Evolutionary conservation across 1,284 basidiomycete species (phyloP).

Genomic region (Meripilus lineatus): DNA sequence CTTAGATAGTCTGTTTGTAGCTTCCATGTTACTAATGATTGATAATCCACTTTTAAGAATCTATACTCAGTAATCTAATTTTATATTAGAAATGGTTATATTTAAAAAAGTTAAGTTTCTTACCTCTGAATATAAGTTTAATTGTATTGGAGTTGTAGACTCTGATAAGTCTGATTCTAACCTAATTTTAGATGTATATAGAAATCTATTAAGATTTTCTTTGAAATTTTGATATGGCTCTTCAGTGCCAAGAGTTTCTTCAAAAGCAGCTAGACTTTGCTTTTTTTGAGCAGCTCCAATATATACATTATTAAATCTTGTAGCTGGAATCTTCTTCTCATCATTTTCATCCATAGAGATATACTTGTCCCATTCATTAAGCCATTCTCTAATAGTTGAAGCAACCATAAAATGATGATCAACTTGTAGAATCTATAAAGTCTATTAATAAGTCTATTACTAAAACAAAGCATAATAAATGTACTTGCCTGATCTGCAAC

Average conservation of each 20-base stretch:
- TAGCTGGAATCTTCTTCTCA: not conserved
- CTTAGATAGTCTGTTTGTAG: slow-evolving; percentile 18
- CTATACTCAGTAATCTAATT: slow-evolving; percentile 12
- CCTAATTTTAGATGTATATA: not conserved
- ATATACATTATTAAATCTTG: not conserved
- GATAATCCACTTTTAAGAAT: slow-evolving; percentile 21
- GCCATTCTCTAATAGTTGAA: slow-evolving; percentile 6
- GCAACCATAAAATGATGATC: slow-evolving; percentile 11
- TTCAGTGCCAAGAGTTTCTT: not conserved
- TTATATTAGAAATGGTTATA: not conserved
- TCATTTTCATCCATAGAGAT: not conserved
- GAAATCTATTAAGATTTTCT: slow-evolving; percentile 1
- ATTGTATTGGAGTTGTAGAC: slow-evolving; percentile 4
- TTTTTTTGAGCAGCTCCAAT: not conserved
- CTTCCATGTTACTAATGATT: slow-evolving; percentile 25
- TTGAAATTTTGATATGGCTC: slow-evolving; percentile 9
- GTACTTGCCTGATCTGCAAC: slow-evolving; percentile 19
- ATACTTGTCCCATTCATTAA: slow-evolving; percentile 9
- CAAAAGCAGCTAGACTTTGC: not conserved
- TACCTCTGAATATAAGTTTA: not conserved
- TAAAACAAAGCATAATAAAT: not conserved
- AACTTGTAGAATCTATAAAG: slow-evolving; percentile 12
- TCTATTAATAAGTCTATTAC: not conserved
- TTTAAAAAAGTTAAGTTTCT: not conserved
- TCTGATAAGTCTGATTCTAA: not conserved